Evolutionary conservation across 1,284 basidiomycete genomes (phyloP), one percentile per base, ranked within the genome.

Genomic region (Moesziomyces antarcticus): DNA sequence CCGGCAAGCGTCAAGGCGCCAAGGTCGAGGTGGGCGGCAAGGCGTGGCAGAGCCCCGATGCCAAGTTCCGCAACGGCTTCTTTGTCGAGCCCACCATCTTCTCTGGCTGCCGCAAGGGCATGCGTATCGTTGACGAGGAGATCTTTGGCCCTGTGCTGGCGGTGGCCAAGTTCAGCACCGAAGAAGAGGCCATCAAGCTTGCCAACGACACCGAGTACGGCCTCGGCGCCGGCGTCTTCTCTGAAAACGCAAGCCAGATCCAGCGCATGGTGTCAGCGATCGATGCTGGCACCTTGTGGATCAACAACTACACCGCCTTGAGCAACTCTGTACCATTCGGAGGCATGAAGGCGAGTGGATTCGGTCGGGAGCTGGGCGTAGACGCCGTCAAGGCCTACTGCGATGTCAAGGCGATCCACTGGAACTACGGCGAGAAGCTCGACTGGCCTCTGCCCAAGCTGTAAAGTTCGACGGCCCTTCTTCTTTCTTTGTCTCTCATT

Each of bases 181-280:
- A 82, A 35, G 77, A 73, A 42, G 91, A 93, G 67, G 90, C 92
- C 40, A 86, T 96, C 79, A 85, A 84, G 46, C 87, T 89, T 78
- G 94, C 93, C 50, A 76, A 56, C 96, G 97, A 95, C 84, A 91
- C 91, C 0, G 84, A 86, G 77, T 89, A 96, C 85, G 95, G 95
- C 68, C 88, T 96, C 40, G 91, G 92, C 18, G 88, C 92, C 0
- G 91, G 92, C 18, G 89, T 97, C 60, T 96, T 95, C 87, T 89
- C 92, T 22, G 55, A 63, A 35, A 64, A 70, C 25, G 60, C 60
- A 5, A 59, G 56, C 21, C 56, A 59, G 52, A 59, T 70, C 20
- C 87, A 89, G 77, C 88, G 96, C 85, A 85, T 95, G 85, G 88
- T 88, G 62, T 87, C 90, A 22, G 93, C 91, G 1, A 86, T 96